Base-by-base conservation (phyloP, 2,329 filamentous ascomycete genomes). In the Sporothrix schenckii region DNA sequence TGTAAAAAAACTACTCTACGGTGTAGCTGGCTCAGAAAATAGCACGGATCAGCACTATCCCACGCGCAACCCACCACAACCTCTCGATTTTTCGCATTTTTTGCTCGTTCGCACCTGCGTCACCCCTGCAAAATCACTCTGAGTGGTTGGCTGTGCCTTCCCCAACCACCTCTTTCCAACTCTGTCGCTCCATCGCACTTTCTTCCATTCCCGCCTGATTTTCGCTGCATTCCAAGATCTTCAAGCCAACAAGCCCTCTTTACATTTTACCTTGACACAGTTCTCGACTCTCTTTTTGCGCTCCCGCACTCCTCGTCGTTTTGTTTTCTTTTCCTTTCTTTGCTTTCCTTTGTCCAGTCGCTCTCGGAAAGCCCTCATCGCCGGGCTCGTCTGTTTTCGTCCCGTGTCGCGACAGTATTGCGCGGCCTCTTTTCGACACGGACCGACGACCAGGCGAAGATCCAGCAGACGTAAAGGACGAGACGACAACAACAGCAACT, bases 111-210 rank as follows among this genome's bases (percentile, higher is more conserved):
- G 58, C 68, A 61, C 53, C 53, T 70, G 21, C 69, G 60, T 41
- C 53, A 58, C 39, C 60, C 66, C 71, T 70, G 60, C 65, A 52
- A 53, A 63, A 69, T 66, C 58, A 24, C 60, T 68, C 27, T 68
- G 65, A 69, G 68, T 73, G 72, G 72, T 54, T 71, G 68, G 68
- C 52, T 53, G 68, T 53, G 49, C 70, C 66, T 72, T 56, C 68
- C 69, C 70, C 72, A 70, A 73, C 72, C 60, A 69, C 58, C n/a
- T 66, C 54, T 52, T 49, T 52, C 24, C 65, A 39, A 72, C 63
- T 61, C 44, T 66, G 30, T 53, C 67, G 27, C 70, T 49, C 50
- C 34, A 47, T 63, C 47, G 34, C 21, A 53, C 69, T 67, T 67
- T 50, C 52, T 68, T 50, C 53, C 66, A 65, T 66, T 69, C 63